These are phyloP conservation scores for Sclerospora graminicola DNA, from an alignment of 352 stramenopile genomes.

Conservation along the genomic window DNA sequence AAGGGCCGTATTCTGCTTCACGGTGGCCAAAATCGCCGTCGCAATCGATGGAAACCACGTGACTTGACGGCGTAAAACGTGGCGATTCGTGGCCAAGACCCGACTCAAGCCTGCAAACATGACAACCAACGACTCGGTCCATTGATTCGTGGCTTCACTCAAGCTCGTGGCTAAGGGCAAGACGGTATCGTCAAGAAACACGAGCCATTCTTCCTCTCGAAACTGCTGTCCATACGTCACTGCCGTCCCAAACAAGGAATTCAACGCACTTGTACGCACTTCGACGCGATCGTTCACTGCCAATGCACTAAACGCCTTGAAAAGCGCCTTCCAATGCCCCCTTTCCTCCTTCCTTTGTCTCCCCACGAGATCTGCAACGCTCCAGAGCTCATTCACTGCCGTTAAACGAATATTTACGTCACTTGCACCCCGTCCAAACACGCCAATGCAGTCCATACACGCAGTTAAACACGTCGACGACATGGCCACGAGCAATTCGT, in stretches of 20 bases:
- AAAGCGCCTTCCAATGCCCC: too few species aligned
- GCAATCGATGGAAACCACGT: too few species aligned
- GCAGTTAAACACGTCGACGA: conserved; percentile 50
- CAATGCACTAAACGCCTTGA: conserved; percentile 78
- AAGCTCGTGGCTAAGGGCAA: conserved; percentile 80
- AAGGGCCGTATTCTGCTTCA: too few species aligned
- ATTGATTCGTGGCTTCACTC: conserved; percentile 85
- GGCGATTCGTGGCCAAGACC: conserved; percentile 85
- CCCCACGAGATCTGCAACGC: conserved; percentile 81
- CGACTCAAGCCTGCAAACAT: conserved; percentile 90
- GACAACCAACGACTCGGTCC: conserved; percentile 93
- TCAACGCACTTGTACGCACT: conserved; percentile 95
- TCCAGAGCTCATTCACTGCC: conserved; percentile 94
- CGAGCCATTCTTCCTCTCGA: conserved; percentile 85
- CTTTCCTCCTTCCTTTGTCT: conserved; percentile 37
- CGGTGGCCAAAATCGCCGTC: too few species aligned
- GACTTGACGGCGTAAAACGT: conserved; percentile 52
- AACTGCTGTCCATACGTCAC: conserved; percentile 92
- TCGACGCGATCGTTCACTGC: conserved; percentile 89
- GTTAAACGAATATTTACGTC: conserved; percentile 98
- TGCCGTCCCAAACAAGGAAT: conserved; percentile 95
- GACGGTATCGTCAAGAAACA: conserved; percentile 90
- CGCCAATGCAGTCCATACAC: conserved; percentile 89
- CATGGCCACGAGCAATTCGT: conserved; percentile 91
- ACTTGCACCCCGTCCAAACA: conserved; percentile 88